Base-by-base conservation (phyloP, 78 protist species). In the Speleostelium caveatum region DNA sequence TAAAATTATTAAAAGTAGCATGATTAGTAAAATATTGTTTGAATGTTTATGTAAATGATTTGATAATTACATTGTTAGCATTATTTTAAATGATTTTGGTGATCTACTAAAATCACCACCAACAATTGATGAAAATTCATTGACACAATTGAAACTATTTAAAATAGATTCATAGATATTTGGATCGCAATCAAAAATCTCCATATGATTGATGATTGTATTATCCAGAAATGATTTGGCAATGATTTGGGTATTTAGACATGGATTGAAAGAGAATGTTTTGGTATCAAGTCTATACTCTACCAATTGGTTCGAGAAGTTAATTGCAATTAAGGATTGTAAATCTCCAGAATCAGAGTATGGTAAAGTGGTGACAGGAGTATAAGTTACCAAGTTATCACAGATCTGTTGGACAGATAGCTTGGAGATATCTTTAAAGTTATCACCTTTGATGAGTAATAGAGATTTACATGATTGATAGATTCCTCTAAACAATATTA, bases 381-480 rank as follows among this genome's bases (percentile, higher is more conserved):
- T 30, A 32, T 33, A 79, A 0, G 63, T 28, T 3, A 21, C 2
- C 6, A 79, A 2, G 24, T 38, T 41, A 21, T 8, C 21, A 6
- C 24, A 0, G 0, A 79, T 41, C 21, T 51, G 76, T 32, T 60
- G 26, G 0, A 62, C 42, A n/a, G 75, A 51, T 8, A 79, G 26
- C 19, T 79, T 56, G 8, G n/a, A 14, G 6, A 60, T 14, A 30
- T 79, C 74, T 17, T 67, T 65, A 21, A 66, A 67, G 30, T 55
- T 79, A n/a, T 79, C 88, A 39, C 88, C 88, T 39, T 67, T 79
- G 14, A 79, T 41, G 38, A 79, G 22, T 3, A 79, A 32, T 32
- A 79, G 35, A 24, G 75, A 55, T 16, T 30, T 51, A 35, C 39
- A 7, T n/a, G 36, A 5, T 17, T 75, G 59, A 38, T 26, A 75